phyloP scores from a whole-genome alignment of 371 early-diverging fungal species.

The Rhizoclosmatium hyalinum region DNA sequence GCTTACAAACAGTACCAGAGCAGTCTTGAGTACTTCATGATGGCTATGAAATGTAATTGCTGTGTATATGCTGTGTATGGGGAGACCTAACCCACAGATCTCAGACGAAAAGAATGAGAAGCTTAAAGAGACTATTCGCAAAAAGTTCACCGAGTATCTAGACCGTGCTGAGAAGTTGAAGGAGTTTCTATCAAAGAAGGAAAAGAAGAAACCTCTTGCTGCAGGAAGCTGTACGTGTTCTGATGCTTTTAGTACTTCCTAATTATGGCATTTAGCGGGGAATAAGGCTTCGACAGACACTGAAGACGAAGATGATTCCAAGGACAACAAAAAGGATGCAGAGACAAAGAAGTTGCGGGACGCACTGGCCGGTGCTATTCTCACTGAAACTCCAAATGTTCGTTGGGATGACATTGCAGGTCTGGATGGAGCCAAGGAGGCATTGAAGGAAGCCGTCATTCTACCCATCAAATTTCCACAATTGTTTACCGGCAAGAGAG shows the following conservation, averaged over 20 bases:
- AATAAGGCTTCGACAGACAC: slow-evolving; percentile 33
- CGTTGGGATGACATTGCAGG: slow-evolving; percentile 98
- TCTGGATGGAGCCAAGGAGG: slow-evolving; percentile 96
- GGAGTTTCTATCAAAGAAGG: slow-evolving; percentile 75
- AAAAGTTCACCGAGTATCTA: slow-evolving; percentile 90
- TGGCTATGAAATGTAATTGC: slow-evolving; percentile 89
- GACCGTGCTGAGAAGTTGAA: slow-evolving; percentile 94
- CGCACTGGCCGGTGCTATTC: slow-evolving; percentile 83
- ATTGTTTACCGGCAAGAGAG: slow-evolving; percentile 89
- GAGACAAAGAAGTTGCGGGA: slow-evolving; percentile 88
- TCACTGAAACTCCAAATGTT: slow-evolving; percentile 95
- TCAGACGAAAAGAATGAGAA: slow-evolving; percentile 95
- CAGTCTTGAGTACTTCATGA: slow-evolving; percentile 91
- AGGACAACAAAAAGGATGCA: slow-evolving; percentile 77
- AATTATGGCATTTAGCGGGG: slow-evolving; percentile 23
- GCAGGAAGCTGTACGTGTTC: slow-evolving; percentile 25
- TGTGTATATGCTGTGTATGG: background rate
- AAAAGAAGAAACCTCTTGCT: slow-evolving; percentile 67
- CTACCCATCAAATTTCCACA: slow-evolving; percentile 97
- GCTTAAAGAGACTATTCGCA: slow-evolving; percentile 84
- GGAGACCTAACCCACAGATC: background rate
- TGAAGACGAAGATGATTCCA: slow-evolving; percentile 61
- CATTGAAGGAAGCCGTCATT: slow-evolving; percentile 98
- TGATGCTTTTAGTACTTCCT: background rate
- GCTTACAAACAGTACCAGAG: slow-evolving; percentile 88